Evolutionary conservation across 306 rosid species (phyloP), one percentile per base, ranked within the genome.

Genomic region (Prunus padus): DNA sequence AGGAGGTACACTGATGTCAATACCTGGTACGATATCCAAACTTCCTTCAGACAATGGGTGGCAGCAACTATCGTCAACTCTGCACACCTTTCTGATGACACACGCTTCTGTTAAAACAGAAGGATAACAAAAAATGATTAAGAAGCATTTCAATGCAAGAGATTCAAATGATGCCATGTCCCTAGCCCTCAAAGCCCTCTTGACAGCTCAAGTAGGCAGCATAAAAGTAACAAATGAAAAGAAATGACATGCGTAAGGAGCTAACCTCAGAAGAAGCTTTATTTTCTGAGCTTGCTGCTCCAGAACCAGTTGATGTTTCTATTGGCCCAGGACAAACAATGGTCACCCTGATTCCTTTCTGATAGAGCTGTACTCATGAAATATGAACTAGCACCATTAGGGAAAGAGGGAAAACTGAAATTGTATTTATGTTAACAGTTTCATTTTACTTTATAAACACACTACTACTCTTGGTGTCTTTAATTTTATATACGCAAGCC

Each of bases 1-100:
- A n/a, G 28, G 26, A 25, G 30, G 0, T 42, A 23, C 22, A 49
- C 22, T 56, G 71, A 81, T 76, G 75, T 28, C 50, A 68, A 72
- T 86, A 95, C 98, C 96, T 92, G 97, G 84, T 78, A 67, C 71
- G 98, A 90, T 86, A 95, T 95, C 98, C 98, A 95, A 81, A 82
- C 98, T 90, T 95, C 98, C 78, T 90, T 95, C 45, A 95, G 84
- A 77, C 85, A 85, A 89, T 92, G 97, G 65, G 90, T 84, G 28
- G 97, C 92, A 67, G 98, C 97, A 85, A 95, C 88, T 80, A 95
- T 92, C 45, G 93, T 87, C 76, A 90, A 88, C 88, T 95, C 96
- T 1, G 92, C 97, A 67, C 98, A 95, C 82, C 71, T 89, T 89
- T 90, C 98, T 28, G 97, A 83, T 20, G 97, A 79, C 26, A 95